Evolutionary conservation across 306 rosid species (phyloP).

Genomic region (Cyclanthera cordifolia): DNA sequence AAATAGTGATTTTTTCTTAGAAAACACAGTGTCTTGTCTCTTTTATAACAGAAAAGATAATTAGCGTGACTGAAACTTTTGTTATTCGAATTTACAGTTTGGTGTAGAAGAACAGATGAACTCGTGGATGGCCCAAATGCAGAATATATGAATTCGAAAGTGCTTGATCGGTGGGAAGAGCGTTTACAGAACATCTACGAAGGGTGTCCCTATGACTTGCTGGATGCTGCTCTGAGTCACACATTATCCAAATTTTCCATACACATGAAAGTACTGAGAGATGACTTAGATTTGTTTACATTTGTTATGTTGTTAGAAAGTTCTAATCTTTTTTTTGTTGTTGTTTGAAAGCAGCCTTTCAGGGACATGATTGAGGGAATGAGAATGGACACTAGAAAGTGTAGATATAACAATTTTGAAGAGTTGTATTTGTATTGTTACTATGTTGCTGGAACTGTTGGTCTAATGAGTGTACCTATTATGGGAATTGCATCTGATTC

Average conservation of each 20-base stretch:
- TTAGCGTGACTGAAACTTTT: no score
- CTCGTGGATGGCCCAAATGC: constrained; percentile 83
- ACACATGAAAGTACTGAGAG: constrained; percentile 51
- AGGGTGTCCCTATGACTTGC: constrained; percentile 69
- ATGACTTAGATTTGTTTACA: no score
- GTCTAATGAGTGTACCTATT: constrained; percentile 74
- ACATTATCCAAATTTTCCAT: constrained; percentile 53
- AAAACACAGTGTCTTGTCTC: no score
- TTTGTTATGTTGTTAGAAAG: no score
- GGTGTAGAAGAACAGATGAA: constrained; percentile 94
- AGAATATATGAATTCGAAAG: constrained; percentile 44
- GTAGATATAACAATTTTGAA: constrained; percentile 46
- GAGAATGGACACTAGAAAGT: constrained; percentile 74
- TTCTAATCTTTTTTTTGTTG: neutral
- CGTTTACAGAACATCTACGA: constrained; percentile 56
- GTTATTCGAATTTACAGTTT: no score
- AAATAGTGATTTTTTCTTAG: no score
- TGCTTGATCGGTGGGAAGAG: constrained; percentile 86
- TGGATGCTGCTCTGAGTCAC: constrained; percentile 61
- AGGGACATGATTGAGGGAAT: constrained; percentile 82
- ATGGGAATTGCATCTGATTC: constrained; percentile 78
- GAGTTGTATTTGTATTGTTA: constrained; percentile 85
- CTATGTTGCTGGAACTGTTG: constrained; percentile 86
- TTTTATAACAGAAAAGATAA: no score
- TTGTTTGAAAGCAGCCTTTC: constrained; percentile 37